phyloP scores from a whole-genome alignment of 1,284 basidiomycete species.

The Pholiota adiposa region DNA sequence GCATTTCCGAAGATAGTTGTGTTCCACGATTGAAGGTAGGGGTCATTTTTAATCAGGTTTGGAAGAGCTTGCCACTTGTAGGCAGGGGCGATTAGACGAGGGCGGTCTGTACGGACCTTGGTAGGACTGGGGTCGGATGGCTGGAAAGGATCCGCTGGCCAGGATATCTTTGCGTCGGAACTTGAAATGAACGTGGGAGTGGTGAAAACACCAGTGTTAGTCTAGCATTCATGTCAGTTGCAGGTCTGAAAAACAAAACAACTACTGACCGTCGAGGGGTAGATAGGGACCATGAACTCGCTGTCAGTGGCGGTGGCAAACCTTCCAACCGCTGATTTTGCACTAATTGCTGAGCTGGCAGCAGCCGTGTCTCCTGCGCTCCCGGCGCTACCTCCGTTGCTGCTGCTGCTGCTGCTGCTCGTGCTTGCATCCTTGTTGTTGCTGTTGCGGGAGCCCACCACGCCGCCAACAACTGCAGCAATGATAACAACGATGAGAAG shows the following conservation, averaged over 20 bases:
- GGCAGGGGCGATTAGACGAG: conserved; percentile 87
- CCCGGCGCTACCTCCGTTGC: no score
- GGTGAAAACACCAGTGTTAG: conserved; percentile 78
- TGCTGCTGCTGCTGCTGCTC: conserved; percentile 16
- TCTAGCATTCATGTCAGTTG: conserved; percentile 47
- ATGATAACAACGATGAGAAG: conserved; percentile 69
- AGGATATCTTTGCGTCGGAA: conserved; percentile 54
- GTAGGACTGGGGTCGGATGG: conserved; percentile 64
- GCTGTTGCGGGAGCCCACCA: conserved; percentile 66
- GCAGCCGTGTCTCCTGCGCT: conserved; percentile 35
- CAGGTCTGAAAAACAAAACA: conserved; percentile 6
- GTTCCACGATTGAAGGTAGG: conserved; percentile 92
- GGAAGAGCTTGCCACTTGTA: conserved; percentile 93
- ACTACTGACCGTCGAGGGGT: conserved; percentile 78
- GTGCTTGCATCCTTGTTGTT: conserved; percentile 39
- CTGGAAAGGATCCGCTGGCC: conserved; percentile 79
- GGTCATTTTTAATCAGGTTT: conserved; percentile 79
- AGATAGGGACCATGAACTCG: conserved; percentile 81
- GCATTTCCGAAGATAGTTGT: conserved; percentile 92
- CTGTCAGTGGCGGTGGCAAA: conserved; percentile 80
- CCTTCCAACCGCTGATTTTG: conserved; percentile 63
- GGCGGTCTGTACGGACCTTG: conserved; percentile 77
- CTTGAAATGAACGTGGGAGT: conserved; percentile 71
- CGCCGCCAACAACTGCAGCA: conserved; percentile 79
- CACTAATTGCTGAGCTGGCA: conserved; percentile 58